phyloP scores from a whole-genome alignment of 2,329 filamentous ascomycete species.

The Venturia carpophila region DNA sequence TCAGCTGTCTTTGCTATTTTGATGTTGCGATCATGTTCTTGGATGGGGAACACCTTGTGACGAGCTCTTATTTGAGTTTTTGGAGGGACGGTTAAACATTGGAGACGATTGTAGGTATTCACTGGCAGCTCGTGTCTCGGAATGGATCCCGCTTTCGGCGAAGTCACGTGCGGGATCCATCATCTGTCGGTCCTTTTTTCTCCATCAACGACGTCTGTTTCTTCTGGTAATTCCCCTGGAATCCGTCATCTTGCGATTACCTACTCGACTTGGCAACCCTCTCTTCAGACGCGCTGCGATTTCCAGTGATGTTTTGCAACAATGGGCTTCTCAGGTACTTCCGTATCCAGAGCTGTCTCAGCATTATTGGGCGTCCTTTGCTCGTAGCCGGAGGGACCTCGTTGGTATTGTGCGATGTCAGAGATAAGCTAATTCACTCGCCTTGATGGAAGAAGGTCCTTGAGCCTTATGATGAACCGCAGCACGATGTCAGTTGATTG shows the following conservation, averaged over 20 bases:
- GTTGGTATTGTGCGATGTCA: neutral
- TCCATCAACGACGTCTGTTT: neutral
- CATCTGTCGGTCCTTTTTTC: conserved; percentile 3
- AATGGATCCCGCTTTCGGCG: neutral
- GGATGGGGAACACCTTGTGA: too few species aligned
- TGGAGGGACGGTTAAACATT: too few species aligned
- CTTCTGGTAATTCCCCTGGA: neutral
- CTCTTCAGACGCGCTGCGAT: too few species aligned
- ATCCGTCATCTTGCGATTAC: neutral
- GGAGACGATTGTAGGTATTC: too few species aligned
- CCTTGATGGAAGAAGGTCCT: neutral
- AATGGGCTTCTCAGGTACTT: neutral
- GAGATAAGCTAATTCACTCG: neutral
- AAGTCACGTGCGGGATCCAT: neutral
- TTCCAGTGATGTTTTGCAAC: neutral
- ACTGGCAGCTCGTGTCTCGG: too few species aligned
- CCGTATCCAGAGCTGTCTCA: neutral
- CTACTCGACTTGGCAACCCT: neutral
- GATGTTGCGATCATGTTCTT: too few species aligned
- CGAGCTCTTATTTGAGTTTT: too few species aligned
- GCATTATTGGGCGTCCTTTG: neutral
- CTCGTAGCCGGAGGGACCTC: neutral
- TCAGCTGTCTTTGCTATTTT: too few species aligned
- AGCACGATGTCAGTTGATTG: neutral
- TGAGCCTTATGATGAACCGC: too few species aligned